phyloP scores from a whole-genome alignment of 352 stramenopile species.

The Pythium graminicola region DNA sequence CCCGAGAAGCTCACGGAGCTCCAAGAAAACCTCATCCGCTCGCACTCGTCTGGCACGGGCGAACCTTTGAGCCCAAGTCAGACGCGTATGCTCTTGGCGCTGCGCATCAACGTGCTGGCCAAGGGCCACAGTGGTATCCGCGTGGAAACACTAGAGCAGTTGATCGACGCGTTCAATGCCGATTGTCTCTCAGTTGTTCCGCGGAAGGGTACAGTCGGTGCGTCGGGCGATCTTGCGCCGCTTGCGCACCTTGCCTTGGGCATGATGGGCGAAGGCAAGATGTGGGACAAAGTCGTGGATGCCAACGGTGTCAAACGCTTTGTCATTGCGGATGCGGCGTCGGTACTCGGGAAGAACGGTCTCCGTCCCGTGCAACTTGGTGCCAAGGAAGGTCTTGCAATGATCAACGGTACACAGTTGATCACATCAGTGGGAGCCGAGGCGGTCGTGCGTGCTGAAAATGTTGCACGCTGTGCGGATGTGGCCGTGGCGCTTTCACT shows the following conservation, averaged over 20 bases:
- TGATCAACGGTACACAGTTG: slow-evolving; percentile 90
- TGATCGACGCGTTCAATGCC: slow-evolving; percentile 80
- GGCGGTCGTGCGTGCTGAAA: slow-evolving; percentile 69
- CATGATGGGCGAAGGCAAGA: slow-evolving; percentile 85
- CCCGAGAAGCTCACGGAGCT: slow-evolving; percentile 79
- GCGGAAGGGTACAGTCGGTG: slow-evolving; percentile 80
- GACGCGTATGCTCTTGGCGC: slow-evolving; percentile 81
- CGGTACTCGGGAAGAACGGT: slow-evolving; percentile 66
- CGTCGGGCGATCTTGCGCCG: slow-evolving; percentile 81
- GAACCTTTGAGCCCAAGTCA: slow-evolving; percentile 61
- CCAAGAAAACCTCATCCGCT: slow-evolving; percentile 82
- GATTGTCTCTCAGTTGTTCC: slow-evolving; percentile 84
- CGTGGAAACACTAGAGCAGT: slow-evolving; percentile 66
- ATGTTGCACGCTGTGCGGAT: slow-evolving; percentile 70
- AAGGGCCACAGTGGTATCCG: slow-evolving; percentile 86
- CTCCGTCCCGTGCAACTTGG: slow-evolving; percentile 70
- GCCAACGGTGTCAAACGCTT: slow-evolving; percentile 30
- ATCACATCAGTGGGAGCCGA: slow-evolving; percentile 84
- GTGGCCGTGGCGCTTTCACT: slow-evolving; percentile 73
- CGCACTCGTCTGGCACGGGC: slow-evolving; percentile 74
- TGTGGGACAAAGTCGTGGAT: slow-evolving; percentile 75
- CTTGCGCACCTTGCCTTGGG: slow-evolving; percentile 82
- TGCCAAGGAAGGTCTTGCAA: slow-evolving; percentile 86
- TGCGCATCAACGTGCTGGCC: slow-evolving; percentile 85
- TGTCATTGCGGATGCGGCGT: slow-evolving; percentile 45